phyloP scores from a whole-genome alignment of 2,329 filamentous ascomycete genomes.

The Whalleya microplaca region DNA sequence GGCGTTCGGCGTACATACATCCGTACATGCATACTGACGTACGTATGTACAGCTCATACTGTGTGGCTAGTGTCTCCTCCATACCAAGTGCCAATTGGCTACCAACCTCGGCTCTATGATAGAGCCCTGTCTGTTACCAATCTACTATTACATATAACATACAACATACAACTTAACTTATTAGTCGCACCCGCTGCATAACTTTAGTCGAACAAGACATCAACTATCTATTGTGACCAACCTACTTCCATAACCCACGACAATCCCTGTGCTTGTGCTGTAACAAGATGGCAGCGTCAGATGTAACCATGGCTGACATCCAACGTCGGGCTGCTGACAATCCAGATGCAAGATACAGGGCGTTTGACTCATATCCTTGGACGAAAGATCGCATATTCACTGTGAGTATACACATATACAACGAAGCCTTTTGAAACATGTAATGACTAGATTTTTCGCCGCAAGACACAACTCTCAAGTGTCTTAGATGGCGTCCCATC shows the following conservation, averaged over 20 bases:
- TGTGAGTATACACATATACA: slow-evolving; percentile 22
- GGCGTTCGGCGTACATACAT: too few species aligned
- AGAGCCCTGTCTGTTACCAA: too few species aligned
- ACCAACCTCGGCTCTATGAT: too few species aligned
- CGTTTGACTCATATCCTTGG: slow-evolving; percentile 39
- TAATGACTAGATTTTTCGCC: slow-evolving; percentile 9
- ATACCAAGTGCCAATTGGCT: too few species aligned
- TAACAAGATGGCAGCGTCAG: slow-evolving; percentile 23
- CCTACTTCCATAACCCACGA: neutral
- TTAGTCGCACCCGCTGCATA: neutral
- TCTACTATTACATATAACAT: too few species aligned
- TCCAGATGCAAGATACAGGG: slow-evolving; percentile 32
- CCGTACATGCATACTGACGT: too few species aligned
- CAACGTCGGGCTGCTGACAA: slow-evolving; percentile 33
- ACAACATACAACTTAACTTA: neutral
- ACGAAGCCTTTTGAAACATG: neutral
- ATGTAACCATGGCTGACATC: slow-evolving; percentile 23
- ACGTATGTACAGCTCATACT: too few species aligned
- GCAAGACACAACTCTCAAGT: slow-evolving; percentile 27
- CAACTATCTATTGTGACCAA: neutral
- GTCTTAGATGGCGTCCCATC: slow-evolving; percentile 16
- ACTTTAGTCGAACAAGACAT: slow-evolving; percentile 1
- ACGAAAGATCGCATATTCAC: slow-evolving; percentile 34
- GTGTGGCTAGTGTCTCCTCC: too few species aligned
- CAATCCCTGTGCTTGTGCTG: neutral